These are phyloP conservation scores for Verticillium isaacii DNA, from an alignment of 2,329 filamentous ascomycete genomes.

Conservation along the genomic window DNA sequence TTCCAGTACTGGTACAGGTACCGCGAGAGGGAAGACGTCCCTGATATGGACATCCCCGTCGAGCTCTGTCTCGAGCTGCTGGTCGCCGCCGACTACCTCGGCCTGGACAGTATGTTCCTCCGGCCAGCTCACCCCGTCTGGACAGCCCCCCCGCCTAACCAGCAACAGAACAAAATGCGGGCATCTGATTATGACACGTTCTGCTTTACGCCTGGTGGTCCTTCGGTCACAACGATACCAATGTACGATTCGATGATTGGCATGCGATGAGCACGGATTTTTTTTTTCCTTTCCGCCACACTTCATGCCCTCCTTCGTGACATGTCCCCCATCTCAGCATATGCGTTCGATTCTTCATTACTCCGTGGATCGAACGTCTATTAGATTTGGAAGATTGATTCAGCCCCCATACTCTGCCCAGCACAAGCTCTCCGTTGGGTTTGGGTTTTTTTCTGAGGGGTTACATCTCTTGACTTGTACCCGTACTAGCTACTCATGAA, in stretches of 20 bases:
- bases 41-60: conserved; percentile 75
- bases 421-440: conserved; percentile 36
- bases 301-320: neutral
- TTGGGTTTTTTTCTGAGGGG: conserved; percentile 44
- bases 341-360: conserved; percentile 44
- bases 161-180: conserved; percentile 11
- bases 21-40: conserved; percentile 64
- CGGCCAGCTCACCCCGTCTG: conserved; percentile 1
- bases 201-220: conserved; percentile 16
- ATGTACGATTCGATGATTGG: conserved; percentile 6
- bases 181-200: conserved; percentile 14
- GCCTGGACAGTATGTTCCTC: conserved; percentile 53
- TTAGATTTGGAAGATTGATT: conserved; percentile 45
- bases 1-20: conserved; percentile 78
- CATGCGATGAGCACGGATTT: neutral
- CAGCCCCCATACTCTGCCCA: conserved; percentile 48
- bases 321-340: conserved; percentile 43
- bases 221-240: conserved; percentile 6
- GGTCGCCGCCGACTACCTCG: conserved; percentile 72
- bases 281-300: neutral
- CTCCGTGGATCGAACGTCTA: conserved; percentile 50
- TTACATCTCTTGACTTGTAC: conserved; percentile 22
- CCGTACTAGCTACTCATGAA: neutral
- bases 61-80: conserved; percentile 75
- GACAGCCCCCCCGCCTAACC: conserved; percentile 2